Percentiles rank a stretch among this genome's conserved stretches.
Conservation (phyloP, 768 basidiomycete species). For the Kwoniella pini region DNA sequence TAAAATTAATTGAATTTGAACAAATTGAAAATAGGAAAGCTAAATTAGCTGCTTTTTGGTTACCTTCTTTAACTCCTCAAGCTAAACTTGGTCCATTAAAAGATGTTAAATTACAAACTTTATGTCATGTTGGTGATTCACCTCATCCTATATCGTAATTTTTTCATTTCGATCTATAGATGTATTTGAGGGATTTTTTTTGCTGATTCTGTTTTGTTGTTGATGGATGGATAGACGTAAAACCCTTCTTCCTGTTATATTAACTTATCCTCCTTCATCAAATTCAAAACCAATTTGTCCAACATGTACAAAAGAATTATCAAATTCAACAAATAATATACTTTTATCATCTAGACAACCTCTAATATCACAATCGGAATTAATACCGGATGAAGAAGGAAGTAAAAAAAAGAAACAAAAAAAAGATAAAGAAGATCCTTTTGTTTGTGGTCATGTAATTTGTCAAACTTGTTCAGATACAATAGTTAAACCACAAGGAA, state of each 20-base stretch:
- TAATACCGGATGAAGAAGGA: constrained; percentile 18
- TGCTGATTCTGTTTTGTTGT: background rate
- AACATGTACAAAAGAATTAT: constrained; percentile 60
- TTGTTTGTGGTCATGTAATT: constrained; percentile 77
- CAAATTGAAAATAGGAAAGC: constrained; percentile 74
- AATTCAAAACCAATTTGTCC: constrained; percentile 47
- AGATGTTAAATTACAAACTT: constrained; percentile 82
- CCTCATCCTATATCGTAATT: constrained; percentile 75
- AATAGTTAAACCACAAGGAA: constrained; percentile 72
- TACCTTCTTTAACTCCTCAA: constrained; percentile 87
- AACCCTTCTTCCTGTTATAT: constrained; percentile 75
- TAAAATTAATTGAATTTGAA: constrained; percentile 77
- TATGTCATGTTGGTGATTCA: constrained; percentile 79
- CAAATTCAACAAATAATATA: constrained; percentile 75
- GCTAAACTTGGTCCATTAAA: constrained; percentile 66
- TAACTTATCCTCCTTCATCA: constrained; percentile 59
- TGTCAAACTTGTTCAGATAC: constrained; percentile 90
- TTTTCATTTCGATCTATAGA: no score
- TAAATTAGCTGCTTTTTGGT: constrained; percentile 96
- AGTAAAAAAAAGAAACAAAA: constrained; percentile 46
- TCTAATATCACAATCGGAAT: constrained; percentile 7
- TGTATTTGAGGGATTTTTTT: no score
- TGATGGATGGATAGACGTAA: constrained; percentile 64
- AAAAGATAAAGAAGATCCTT: constrained; percentile 41
- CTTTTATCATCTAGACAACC: constrained; percentile 64